Base-by-base conservation (phyloP, 805 yeast species). In the Saccharomycopsis sp. region DNA sequence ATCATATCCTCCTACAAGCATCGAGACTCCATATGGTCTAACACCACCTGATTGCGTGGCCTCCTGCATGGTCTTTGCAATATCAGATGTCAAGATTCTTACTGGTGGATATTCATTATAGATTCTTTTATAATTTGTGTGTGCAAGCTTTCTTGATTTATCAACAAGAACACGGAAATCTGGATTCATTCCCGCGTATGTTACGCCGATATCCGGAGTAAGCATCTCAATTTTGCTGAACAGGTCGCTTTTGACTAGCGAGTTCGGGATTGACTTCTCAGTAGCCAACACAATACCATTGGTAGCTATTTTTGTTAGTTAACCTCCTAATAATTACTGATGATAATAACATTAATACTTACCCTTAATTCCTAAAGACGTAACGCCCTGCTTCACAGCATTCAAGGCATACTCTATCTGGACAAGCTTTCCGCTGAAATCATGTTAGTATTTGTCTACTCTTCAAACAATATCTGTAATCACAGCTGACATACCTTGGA, bases 11-110 rank as follows among this genome's bases (percentile, higher is more conserved):
- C 97, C 99, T 19, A 94, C 91, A 58, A 94, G 77, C 58, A 94
- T 76, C 9, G 97, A 89, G 22, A 96, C 97, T 61, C 99, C 99
- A 71, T 85, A 94, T n/a, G 99, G 99, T 70, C 99, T 84, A 63
- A 94, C 97, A 73, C 99, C 99, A 55, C 97, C 99, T 56, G 91
- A 85, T 71, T 94, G 99, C 1, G 98, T 94, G n/a, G 96, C 92
- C 72, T 93, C 97, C 73, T 94, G 99, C 89, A 94, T 96, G 56
- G 91, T 86, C 69, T 88, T 88, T 56, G 99, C 99, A 64, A 94
- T 84, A 71, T 94, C 97, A 62, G 92, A 89, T 25, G 94, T 98
- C 66, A 94, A 77, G 64, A 93, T 87, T 70, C 89, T 88, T 2
- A 97, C 94, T 52, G 98, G 97, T 12, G 99, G 99, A 73, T 94